Evolutionary conservation across 83 land plant genomes (phyloP), one percentile per base, ranked within the genome.

Genomic region (Picea abies): DNA sequence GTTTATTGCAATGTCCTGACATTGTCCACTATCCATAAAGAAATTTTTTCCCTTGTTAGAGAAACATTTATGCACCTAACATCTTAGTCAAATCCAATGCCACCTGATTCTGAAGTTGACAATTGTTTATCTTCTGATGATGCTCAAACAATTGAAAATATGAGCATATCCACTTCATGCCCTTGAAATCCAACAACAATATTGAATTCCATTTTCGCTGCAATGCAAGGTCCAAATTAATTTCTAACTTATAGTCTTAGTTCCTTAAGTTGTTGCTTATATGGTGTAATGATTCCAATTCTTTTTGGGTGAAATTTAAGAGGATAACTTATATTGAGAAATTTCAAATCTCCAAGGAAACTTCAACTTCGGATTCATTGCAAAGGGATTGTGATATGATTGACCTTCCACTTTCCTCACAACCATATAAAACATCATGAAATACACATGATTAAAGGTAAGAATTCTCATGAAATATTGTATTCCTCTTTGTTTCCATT

Each of bases 31-130:
- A 97, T 92, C 99, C 99, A 97, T 12, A 95, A 83, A 25, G 97
- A 96, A 69, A 91, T 81, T 78, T 87, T 92, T 11, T 97, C 98
- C 49, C 97, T 85, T 23, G 98, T 97, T 71, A 97, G 87, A 67
- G 99, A 93, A 78, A 97, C 99, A 89, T 94, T 97, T 98, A 96
- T 97, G 56, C 39, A 79, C 68, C 99, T 91, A 9, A 95, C 91
- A 93, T 95, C 97, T 16, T 94, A 96, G 69, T 95, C 98, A 88
- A 97, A 97, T 19, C 99, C 99, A 87, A 97, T 90, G 64, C 82
- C 81, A 60, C 86, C 86, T 37, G 90, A 79, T 63, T 76, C 83
- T 3, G 26, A 47, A 62, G 26, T 77, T 64, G 82, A 19, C 67
- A 65, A 49, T 60, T 61, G 49, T 67, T 79, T 49, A 49, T 79